phyloP scores from a whole-genome alignment of 2,329 filamentous ascomycete species.

The Cordyceps militaris region DNA sequence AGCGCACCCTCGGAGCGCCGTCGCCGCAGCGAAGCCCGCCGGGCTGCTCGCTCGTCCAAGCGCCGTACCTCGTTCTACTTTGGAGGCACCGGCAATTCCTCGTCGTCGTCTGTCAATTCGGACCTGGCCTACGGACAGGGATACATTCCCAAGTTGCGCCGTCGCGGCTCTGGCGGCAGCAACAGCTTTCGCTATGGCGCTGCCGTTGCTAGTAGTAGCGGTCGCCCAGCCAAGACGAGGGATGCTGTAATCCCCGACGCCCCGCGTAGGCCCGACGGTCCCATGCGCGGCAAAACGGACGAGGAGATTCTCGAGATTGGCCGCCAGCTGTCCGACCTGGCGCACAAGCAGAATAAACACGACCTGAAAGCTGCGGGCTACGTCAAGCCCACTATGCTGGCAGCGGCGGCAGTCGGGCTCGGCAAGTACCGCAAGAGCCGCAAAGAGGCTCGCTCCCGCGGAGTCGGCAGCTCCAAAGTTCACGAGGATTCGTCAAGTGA shows the following conservation, averaged over 20 bases:
- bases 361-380: constrained; percentile 37
- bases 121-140: constrained; percentile 63
- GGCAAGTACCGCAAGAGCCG: constrained; percentile 35
- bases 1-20: constrained; percentile 50
- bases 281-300: constrained; percentile 37
- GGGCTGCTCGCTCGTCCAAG: constrained; percentile 6
- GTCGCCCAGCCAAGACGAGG: not conserved
- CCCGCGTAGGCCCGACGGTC: not conserved
- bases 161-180: constrained; percentile 14
- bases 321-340: constrained; percentile 46
- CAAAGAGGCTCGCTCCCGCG: constrained; percentile 26
- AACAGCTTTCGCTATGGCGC: constrained; percentile 17
- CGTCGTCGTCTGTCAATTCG: constrained; percentile 59
- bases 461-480: constrained; percentile 35
- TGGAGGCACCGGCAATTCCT: constrained; percentile 44
- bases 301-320: constrained; percentile 52
- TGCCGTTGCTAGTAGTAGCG: not conserved
- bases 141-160: constrained; percentile 38
- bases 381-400: constrained; percentile 20
- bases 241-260: not conserved
- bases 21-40: constrained; percentile 24
- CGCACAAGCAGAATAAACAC: constrained; percentile 43
- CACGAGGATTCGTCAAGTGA: constrained; percentile 33
- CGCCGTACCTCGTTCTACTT: constrained; percentile 36
- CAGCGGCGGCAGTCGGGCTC: constrained; percentile 32